Evolutionary conservation across 2,329 filamentous ascomycete genomes (phyloP).

Genomic region (Neonectria ditissima): DNA sequence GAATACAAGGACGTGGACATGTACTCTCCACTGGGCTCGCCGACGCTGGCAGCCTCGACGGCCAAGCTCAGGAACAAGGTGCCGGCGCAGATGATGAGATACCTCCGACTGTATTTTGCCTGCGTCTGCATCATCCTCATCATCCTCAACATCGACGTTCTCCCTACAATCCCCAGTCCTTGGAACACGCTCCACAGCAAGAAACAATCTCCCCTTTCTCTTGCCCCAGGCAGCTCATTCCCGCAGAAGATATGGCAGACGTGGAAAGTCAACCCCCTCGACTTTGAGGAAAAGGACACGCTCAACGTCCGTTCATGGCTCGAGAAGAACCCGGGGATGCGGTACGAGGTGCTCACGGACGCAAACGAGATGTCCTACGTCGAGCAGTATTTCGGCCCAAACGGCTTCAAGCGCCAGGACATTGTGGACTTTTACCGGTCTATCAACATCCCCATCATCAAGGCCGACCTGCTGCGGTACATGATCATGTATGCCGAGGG

Average conservation of each 20-base stretch:
- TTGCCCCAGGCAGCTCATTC: conserved; percentile 55
- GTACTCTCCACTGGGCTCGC: conserved; percentile 52
- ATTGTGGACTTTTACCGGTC: conserved; percentile 71
- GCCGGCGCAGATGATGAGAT: conserved; percentile 61
- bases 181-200: conserved; percentile 32
- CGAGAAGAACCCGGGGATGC: conserved; percentile 72
- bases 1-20: conserved; percentile 31
- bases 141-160: conserved; percentile 58
- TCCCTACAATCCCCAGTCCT: conserved; percentile 47
- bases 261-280: conserved; percentile 77
- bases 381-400: conserved; percentile 73
- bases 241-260: conserved; percentile 81
- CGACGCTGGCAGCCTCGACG: conserved; percentile 53
- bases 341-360: conserved; percentile 78
- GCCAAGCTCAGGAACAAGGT: conserved; percentile 51
- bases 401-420: conserved; percentile 74
- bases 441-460: conserved; percentile 72
- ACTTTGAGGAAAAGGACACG: conserved; percentile 73
- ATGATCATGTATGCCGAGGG: conserved; percentile 80
- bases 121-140: conserved; percentile 59
- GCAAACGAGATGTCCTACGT: conserved; percentile 75
- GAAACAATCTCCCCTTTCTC: conserved; percentile 19
- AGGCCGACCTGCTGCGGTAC: conserved; percentile 76
- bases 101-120: conserved; percentile 59
- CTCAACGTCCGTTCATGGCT: conserved; percentile 73